These are phyloP conservation scores for Esteya vermicola DNA, from an alignment of 2,329 filamentous ascomycete genomes.

Conservation along the genomic window DNA sequence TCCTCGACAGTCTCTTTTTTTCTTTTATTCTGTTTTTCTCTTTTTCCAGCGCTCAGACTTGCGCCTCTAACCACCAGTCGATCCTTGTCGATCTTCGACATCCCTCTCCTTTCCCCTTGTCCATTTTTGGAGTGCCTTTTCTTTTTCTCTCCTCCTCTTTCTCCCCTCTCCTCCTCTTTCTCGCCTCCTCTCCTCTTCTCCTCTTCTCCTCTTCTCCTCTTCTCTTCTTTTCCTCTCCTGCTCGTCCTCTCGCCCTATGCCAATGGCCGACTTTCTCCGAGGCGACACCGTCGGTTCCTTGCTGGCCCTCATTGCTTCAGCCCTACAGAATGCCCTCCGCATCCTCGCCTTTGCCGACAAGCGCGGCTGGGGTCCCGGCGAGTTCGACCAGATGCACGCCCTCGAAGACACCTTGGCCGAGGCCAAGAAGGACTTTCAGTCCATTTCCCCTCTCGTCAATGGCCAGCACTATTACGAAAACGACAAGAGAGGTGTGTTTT, in stretches of 20 bases:
- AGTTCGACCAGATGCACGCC: constrained; percentile 42
- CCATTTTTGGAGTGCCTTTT: background rate
- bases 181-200: background rate
- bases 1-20: too few relatives aligned
- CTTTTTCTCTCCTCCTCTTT: background rate
- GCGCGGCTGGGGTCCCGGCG: constrained; percentile 42
- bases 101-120: background rate
- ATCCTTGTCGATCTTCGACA: too few relatives aligned
- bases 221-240: background rate
- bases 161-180: background rate
- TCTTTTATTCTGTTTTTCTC: too few relatives aligned
- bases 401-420: constrained; percentile 42
- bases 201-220: background rate
- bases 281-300: constrained; percentile 40
- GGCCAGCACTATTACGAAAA: constrained; percentile 44
- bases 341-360: constrained; percentile 43
- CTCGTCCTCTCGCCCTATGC: background rate
- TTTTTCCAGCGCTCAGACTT: too few relatives aligned
- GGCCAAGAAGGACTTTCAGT: constrained; percentile 46
- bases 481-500: constrained; percentile 26
- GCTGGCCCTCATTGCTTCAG: constrained; percentile 41
- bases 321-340: constrained; percentile 36
- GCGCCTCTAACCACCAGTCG: too few relatives aligned
- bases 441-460: constrained; percentile 38
- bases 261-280: constrained; percentile 33